These are phyloP conservation scores for Boletus fagicola DNA, from an alignment of 768 basidiomycete genomes.

Conservation along the genomic window DNA sequence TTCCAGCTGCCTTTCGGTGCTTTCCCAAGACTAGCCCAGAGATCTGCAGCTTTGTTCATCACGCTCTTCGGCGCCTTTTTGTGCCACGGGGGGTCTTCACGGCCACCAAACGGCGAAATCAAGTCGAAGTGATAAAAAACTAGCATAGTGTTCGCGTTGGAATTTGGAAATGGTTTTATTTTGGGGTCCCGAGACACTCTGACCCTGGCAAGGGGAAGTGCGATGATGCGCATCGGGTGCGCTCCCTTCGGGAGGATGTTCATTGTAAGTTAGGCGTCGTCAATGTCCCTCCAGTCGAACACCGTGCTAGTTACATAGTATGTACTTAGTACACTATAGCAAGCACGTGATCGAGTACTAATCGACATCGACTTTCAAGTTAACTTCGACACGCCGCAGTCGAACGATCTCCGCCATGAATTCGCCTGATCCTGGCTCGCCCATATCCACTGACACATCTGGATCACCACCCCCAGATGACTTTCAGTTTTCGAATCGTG, in stretches of 20 bases:
- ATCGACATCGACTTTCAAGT: not conserved
- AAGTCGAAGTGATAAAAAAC: conserved; percentile 45
- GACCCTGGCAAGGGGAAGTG: conserved; percentile 41
- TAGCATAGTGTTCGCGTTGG: conserved; percentile 24
- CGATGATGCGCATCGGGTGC: conserved; percentile 44
- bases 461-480: conserved; percentile 38
- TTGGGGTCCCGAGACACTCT: conserved; percentile 11
- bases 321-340: not conserved
- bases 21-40: conserved; percentile 70
- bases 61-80: conserved; percentile 42
- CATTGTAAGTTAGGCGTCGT: conserved; percentile 10
- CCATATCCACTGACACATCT: conserved; percentile 38
- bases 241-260: conserved; percentile 12
- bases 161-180: conserved; percentile 4
- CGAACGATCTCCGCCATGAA: conserved; percentile 27
- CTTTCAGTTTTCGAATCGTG: conserved; percentile 31
- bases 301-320: not conserved
- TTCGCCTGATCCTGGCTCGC: conserved; percentile 38
- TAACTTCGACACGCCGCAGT: not conserved
- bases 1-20: conserved; percentile 67
- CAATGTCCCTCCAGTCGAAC: not conserved
- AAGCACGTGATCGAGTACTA: conserved; percentile 19
- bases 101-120: conserved; percentile 30
- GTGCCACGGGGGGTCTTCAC: conserved; percentile 29
- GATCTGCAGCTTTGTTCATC: conserved; percentile 48